Percentiles rank a stretch among this genome's conserved stretches.
Evolutionary conservation across 2,329 filamentous ascomycete species (phyloP).

Genomic region (Penicillium sp.): DNA sequence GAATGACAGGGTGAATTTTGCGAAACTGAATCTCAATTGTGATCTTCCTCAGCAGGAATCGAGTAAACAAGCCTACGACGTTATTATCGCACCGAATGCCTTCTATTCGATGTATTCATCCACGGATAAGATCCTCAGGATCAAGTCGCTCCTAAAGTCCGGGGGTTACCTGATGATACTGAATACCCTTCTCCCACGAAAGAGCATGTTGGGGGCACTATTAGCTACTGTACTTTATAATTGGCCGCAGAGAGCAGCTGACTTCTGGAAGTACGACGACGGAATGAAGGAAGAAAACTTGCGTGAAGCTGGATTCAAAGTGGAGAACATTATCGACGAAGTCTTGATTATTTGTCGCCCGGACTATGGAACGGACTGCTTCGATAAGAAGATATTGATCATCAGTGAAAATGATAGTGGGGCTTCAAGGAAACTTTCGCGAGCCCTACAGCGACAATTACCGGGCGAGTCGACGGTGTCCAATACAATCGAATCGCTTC

Average conservation of each 20-base stretch:
- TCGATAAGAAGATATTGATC: slow-evolving; percentile 13
- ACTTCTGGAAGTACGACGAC: background rate
- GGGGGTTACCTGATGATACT: slow-evolving; percentile 25
- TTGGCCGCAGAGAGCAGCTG: slow-evolving; percentile 6
- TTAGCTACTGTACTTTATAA: slow-evolving; percentile 16
- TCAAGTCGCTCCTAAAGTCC: slow-evolving; percentile 22
- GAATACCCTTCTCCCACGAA: slow-evolving; percentile 8
- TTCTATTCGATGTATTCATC: slow-evolving; percentile 18
- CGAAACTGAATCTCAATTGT: background rate
- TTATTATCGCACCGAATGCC: slow-evolving; percentile 24
- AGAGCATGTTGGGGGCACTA: slow-evolving; percentile 13
- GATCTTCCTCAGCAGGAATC: background rate
- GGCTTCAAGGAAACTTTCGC: background rate
- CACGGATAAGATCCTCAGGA: slow-evolving; percentile 13
- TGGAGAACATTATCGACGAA: background rate
- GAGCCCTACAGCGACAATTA: background rate
- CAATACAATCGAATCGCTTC: slow-evolving; percentile 12
- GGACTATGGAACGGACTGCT: background rate
- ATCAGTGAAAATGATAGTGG: slow-evolving; percentile 13
- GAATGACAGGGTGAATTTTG: background rate
- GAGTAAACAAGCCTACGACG: slow-evolving; percentile 16
- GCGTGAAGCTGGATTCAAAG: slow-evolving; percentile 4
- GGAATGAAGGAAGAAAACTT: slow-evolving; percentile 8
- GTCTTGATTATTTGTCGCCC: background rate
- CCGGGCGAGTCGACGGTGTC: slow-evolving; percentile 12